phyloP scores from a whole-genome alignment of 2,329 filamentous ascomycete species.

The Ceratocystis eucalypticola region DNA sequence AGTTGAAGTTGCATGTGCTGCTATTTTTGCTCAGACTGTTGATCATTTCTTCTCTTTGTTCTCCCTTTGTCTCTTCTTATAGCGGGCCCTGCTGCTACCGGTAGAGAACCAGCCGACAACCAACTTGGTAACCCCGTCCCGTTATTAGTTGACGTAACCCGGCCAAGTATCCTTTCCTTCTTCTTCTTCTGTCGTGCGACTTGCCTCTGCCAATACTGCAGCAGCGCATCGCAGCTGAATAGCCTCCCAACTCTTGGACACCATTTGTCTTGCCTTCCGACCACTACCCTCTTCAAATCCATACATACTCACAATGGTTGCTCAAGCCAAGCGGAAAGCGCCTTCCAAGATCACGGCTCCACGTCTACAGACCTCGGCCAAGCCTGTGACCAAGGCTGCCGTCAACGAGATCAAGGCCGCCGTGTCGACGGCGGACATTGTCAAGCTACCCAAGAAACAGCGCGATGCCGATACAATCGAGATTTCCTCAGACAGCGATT shows the following conservation, averaged over 20 bases:
- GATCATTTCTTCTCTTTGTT: background rate
- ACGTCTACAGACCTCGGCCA: constrained; percentile 40
- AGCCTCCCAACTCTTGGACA: background rate
- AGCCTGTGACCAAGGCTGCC: constrained; percentile 34
- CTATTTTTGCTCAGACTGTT: background rate
- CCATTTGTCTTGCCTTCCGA: background rate
- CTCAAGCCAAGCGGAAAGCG: constrained; percentile 43
- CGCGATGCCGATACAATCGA: constrained; percentile 35
- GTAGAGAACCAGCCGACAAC: background rate
- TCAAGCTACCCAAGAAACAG: constrained; percentile 26
- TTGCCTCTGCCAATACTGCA: background rate
- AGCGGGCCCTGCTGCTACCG: background rate
- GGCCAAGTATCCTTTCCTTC: background rate
- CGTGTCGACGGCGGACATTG: constrained; percentile 33
- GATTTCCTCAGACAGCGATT: constrained; percentile 43
- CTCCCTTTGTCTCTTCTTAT: background rate
- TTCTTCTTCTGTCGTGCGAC: background rate
- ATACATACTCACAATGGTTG: constrained; percentile 13
- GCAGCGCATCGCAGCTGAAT: background rate
- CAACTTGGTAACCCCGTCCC: background rate
- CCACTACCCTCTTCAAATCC: background rate
- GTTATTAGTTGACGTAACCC: background rate
- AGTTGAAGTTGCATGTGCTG: background rate
- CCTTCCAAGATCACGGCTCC: constrained; percentile 44
- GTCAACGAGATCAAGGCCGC: constrained; percentile 47